A percentile compares a stretch with the other conserved stretches of the same genome.
Conservation (phyloP, 2,329 filamentous ascomycete genomes). For the Coniella vitis region DNA sequence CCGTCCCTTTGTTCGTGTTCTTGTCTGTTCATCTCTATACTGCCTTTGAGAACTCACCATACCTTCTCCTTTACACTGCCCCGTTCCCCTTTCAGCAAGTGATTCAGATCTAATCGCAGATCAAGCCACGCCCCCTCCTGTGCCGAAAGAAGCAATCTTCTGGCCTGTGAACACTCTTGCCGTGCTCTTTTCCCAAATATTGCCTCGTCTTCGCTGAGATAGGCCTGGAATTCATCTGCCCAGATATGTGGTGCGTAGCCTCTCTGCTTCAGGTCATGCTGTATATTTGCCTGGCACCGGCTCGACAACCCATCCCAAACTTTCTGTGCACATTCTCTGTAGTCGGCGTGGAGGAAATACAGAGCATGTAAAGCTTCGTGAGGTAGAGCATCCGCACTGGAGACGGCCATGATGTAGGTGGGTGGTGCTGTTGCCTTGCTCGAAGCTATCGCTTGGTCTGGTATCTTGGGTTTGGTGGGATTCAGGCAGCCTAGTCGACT, state of each 20-base stretch:
- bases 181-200: neutral
- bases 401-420: slow-evolving; percentile 2
- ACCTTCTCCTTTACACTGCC: too few relatives aligned
- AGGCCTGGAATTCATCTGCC: slow-evolving; percentile 6
- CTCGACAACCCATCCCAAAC: neutral
- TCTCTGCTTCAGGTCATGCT: neutral
- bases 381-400: neutral
- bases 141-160: neutral
- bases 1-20: too few relatives aligned
- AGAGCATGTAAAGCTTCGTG: slow-evolving; percentile 3
- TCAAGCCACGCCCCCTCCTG: neutral
- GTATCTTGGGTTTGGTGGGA: too few relatives aligned
- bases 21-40: too few relatives aligned
- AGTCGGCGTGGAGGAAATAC: slow-evolving; percentile 1
- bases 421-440: neutral
- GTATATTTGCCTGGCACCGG: neutral
- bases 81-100: too few relatives aligned
- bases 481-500: neutral
- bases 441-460: too few relatives aligned
- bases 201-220: neutral
- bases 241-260: slow-evolving; percentile 2
- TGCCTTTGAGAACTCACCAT: too few relatives aligned
- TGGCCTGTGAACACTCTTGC: neutral
- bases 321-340: neutral
- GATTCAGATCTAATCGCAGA: neutral